Evolutionary conservation across 2,329 filamentous ascomycete species (phyloP).

Genomic region (Cladobotryum protrusum): DNA sequence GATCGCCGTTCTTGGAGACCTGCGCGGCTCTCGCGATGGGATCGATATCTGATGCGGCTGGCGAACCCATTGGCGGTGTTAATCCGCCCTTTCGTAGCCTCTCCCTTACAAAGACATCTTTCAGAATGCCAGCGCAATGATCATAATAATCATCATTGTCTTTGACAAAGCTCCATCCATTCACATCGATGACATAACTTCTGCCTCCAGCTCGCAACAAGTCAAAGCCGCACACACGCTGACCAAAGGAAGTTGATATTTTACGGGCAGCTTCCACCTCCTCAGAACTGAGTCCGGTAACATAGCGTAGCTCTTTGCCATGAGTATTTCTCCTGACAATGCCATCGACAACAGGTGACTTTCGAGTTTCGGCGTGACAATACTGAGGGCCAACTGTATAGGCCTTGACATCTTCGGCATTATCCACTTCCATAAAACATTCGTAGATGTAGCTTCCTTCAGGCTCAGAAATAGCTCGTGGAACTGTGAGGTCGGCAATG

Average conservation of each 20-base stretch:
- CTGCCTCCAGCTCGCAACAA: conserved; percentile 79
- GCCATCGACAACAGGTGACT: conserved; percentile 94
- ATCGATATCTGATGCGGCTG: conserved; percentile 39
- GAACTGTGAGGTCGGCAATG: conserved; percentile 67
- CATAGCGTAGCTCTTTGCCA: conserved; percentile 93
- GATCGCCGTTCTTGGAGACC: conserved; percentile 36
- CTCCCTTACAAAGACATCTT: conserved; percentile 81
- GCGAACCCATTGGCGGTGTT: conserved; percentile 47
- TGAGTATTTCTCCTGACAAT: conserved; percentile 94
- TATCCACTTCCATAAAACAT: conserved; percentile 93
- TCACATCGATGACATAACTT: conserved; percentile 97
- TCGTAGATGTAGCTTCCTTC: conserved; percentile 90
- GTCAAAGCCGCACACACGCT: conserved; percentile 94
- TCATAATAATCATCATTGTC: conserved; percentile 99
- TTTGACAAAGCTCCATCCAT: conserved; percentile 99
- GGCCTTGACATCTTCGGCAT: conserved; percentile 96
- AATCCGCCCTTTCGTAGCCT: conserved; percentile 59
- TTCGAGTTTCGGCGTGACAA: conserved; percentile 94
- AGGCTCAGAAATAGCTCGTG: conserved; percentile 74
- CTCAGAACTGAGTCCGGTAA: conserved; percentile 73
- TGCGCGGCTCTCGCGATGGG: conserved; percentile 29
- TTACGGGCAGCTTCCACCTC: conserved; percentile 83
- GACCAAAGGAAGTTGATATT: conserved; percentile 87
- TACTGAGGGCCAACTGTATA: conserved; percentile 92
- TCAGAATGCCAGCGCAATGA: conserved; percentile 77